A percentile compares a stretch with the other conserved stretches of the same genome.
Conservation (phyloP, 202 grass and related monocot genomes). For the Setaria viridis region DNA sequence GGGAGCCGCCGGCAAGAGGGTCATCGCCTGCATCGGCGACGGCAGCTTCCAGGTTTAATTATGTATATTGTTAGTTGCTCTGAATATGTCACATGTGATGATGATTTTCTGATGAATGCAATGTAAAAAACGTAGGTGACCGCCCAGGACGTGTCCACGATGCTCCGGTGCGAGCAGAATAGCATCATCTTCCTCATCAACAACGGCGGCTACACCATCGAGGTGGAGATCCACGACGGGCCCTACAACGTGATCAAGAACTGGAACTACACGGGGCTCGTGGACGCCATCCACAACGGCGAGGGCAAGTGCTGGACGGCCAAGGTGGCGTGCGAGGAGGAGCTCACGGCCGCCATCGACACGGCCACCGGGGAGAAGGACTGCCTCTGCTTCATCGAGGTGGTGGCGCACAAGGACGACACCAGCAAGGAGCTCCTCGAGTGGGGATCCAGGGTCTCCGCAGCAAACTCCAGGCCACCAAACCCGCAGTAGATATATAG, state of each 20-base stretch:
- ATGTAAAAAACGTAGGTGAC: constrained; percentile 22
- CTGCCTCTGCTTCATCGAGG: constrained; percentile 62
- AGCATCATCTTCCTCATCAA: constrained; percentile 69
- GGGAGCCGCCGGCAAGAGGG: constrained; percentile 22
- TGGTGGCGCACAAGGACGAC: constrained; percentile 56
- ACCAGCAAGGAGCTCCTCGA: constrained; percentile 64
- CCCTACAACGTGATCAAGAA: constrained; percentile 47
- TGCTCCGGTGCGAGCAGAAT: constrained; percentile 57
- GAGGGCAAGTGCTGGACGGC: constrained; percentile 31
- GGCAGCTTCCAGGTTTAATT: constrained; percentile 34
- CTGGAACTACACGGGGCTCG: constrained; percentile 37
- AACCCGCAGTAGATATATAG: constrained; percentile 35
- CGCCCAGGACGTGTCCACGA: constrained; percentile 60
- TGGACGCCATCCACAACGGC: constrained; percentile 41
- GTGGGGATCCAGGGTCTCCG: constrained; percentile 56
- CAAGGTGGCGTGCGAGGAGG: constrained; percentile 31
- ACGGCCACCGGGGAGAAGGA: constrained; percentile 12
- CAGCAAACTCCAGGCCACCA: constrained; percentile 51
- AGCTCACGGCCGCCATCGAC: constrained; percentile 1
- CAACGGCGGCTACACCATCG: constrained; percentile 46
- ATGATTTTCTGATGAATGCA: no score
- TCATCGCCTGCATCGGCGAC: constrained; percentile 40
- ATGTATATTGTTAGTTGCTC: no score
- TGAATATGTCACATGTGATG: no score
- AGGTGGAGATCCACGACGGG: constrained; percentile 43